These are phyloP conservation scores for Microdochium trichocladiopsis DNA, from an alignment of 2,329 filamentous ascomycete species.

Conservation along the genomic window DNA sequence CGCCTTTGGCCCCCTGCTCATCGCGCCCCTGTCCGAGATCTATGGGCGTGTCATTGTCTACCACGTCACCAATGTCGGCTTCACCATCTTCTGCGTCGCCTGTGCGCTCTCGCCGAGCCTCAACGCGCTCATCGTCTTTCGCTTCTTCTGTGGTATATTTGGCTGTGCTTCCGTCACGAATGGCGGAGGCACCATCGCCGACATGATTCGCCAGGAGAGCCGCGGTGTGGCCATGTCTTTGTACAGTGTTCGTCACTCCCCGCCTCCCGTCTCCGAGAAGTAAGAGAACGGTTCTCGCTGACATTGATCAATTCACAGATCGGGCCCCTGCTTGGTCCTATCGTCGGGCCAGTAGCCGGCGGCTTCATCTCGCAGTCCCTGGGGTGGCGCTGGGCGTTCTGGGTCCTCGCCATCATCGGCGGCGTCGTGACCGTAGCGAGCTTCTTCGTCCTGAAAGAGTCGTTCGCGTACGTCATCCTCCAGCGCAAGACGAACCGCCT, in stretches of 20 bases:
- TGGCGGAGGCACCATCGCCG: conserved; percentile 59
- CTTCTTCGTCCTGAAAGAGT: conserved; percentile 27
- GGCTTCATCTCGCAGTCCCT: conserved; percentile 21
- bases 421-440: conserved; percentile 19
- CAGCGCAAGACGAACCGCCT: conserved; percentile 25
- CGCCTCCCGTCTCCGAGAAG: conserved; percentile 5
- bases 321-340: conserved; percentile 24
- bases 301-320: no score
- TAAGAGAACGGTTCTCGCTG: no score
- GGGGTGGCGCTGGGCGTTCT: conserved; percentile 31
- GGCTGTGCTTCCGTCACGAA: conserved; percentile 57
- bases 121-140: conserved; percentile 47
- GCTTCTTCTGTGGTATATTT: conserved; percentile 54
- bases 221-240: conserved; percentile 50
- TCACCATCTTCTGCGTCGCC: conserved; percentile 32
- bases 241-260: conserved; percentile 31
- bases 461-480: conserved; percentile 27
- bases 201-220: conserved; percentile 51
- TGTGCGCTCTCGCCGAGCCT: conserved; percentile 44
- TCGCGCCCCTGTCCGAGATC: conserved; percentile 53
- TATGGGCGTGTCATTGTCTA: conserved; percentile 49
- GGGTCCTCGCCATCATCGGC: conserved; percentile 22
- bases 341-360: conserved; percentile 24
- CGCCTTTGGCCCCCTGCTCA: conserved; percentile 42
- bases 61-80: conserved; percentile 36